Conservation (phyloP, 2,329 filamentous ascomycete species). For the Aureobasidium sp. region DNA sequence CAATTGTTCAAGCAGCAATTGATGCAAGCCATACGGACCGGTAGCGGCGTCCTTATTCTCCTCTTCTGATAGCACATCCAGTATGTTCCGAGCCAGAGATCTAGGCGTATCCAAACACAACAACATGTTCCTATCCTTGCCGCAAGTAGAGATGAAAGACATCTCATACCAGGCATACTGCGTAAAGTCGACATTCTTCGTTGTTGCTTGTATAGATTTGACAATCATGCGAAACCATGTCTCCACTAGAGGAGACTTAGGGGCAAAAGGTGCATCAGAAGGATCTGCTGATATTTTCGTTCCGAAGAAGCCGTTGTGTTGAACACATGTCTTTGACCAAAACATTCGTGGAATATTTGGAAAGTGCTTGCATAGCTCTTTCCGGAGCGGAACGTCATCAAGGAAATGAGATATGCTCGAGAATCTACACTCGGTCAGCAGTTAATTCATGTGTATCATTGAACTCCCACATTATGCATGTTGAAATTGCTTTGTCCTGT, state of each 20-base stretch:
- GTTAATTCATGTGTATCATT: neutral
- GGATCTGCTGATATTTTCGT: neutral
- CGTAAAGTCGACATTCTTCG: neutral
- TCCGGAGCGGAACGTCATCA: neutral
- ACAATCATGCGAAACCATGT: conserved; percentile 17
- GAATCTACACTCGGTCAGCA: neutral
- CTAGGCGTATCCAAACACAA: conserved; percentile 6
- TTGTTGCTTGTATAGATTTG: neutral
- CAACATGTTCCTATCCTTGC: neutral
- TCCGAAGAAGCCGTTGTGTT: conserved; percentile 19
- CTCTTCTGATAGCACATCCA: neutral
- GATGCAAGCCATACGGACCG: conserved; percentile 1
- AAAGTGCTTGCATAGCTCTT: conserved; percentile 8
- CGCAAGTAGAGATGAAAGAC: neutral
- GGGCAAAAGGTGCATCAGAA: neutral
- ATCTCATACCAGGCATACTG: conserved; percentile 13
- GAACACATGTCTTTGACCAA: conserved; percentile 7
- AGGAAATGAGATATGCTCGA: conserved; percentile 5
- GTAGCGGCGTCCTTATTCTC: neutral
- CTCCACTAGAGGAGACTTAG: neutral
- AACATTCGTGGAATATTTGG: conserved; percentile 10
- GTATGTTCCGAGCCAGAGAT: neutral
- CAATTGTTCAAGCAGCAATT: conserved; percentile 7
- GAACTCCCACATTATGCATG: neutral
- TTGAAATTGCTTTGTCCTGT: neutral